phyloP scores from a whole-genome alignment of 805 yeast species.

The Cyberlindnera subsufficiens region DNA sequence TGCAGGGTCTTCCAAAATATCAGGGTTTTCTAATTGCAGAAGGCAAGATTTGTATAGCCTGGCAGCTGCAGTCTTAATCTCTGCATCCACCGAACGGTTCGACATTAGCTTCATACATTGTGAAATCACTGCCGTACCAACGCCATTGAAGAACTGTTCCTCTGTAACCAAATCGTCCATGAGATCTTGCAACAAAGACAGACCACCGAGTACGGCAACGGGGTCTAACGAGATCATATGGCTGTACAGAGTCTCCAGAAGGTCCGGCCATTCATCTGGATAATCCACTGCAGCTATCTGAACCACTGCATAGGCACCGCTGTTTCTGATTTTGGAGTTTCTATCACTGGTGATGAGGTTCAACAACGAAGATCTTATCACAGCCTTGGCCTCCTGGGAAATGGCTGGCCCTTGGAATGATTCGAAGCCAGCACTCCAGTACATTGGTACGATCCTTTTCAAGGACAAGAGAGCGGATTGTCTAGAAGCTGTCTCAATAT shows the following conservation, averaged over 20 bases:
- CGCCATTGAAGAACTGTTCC: conserved; percentile 76
- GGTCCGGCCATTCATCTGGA: conserved; percentile 93
- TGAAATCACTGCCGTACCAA: conserved; percentile 49
- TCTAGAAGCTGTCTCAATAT: conserved; percentile 32
- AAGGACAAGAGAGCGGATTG: conserved; percentile 65
- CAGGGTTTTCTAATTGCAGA: conserved; percentile 46
- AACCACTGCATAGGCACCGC: conserved; percentile 69
- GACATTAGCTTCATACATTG: conserved; percentile 41
- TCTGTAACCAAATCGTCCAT: conserved; percentile 84
- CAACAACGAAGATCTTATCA: conserved; percentile 47
- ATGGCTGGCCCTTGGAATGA: conserved; percentile 67
- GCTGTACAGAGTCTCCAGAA: conserved; percentile 47
- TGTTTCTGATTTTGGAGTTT: conserved; percentile 55
- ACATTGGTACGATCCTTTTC: conserved; percentile 60
- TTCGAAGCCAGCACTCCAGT: conserved; percentile 82
- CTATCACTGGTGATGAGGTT: conserved; percentile 36
- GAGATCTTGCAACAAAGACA: conserved; percentile 59
- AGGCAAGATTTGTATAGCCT: conserved; percentile 49
- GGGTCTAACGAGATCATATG: conserved; percentile 20
- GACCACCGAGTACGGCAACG: conserved; percentile 14
- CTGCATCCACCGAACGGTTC: conserved; percentile 25
- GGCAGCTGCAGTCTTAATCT: conserved; percentile 42
- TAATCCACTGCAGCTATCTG: conserved; percentile 85
- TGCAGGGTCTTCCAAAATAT: conserved; percentile 32
- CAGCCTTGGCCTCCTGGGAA: conserved; percentile 42